Percentiles rank a stretch among this genome's conserved stretches.
Conservation (phyloP, 169 alveolate species). For the Amoebophrya sp. region DNA sequence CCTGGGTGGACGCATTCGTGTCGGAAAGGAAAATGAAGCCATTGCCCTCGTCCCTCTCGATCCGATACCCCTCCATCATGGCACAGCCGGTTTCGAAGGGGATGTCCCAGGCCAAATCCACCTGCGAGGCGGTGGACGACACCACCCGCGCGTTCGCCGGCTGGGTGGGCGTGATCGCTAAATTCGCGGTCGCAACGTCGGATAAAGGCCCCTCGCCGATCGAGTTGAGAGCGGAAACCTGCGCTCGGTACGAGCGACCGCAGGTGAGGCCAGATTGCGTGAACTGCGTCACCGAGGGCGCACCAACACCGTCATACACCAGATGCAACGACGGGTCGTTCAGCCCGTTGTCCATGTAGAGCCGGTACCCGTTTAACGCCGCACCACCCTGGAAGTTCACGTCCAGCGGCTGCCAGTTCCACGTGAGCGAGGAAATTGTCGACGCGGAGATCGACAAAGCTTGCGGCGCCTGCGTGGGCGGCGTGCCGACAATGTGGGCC, state of each 20-base stretch:
- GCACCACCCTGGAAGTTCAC: conserved; percentile 44
- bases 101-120: conserved; percentile 44
- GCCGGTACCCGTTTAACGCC: conserved; percentile 45
- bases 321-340: conserved; percentile 35
- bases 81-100: conserved; percentile 49
- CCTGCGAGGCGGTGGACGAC: background rate
- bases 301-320: conserved; percentile 41
- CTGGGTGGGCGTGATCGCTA: conserved; percentile 47
- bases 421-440: conserved; percentile 38
- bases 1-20: background rate
- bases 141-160: background rate
- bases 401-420: conserved; percentile 45
- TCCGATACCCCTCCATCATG: conserved; percentile 40
- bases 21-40: conserved; percentile 36
- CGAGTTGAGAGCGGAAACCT: conserved; percentile 46
- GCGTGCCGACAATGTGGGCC: conserved; percentile 48
- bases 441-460: conserved; percentile 37
- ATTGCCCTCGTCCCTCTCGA: conserved; percentile 46
- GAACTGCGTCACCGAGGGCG: conserved; percentile 36
- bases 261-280: conserved; percentile 40
- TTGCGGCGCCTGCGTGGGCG: conserved; percentile 42
- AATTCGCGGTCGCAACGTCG: conserved; percentile 31
- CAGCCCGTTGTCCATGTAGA: conserved; percentile 46
- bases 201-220: conserved; percentile 46
- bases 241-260: conserved; percentile 45